Conservation (phyloP, 768 basidiomycete species). For the Suillus alpinus region DNA sequence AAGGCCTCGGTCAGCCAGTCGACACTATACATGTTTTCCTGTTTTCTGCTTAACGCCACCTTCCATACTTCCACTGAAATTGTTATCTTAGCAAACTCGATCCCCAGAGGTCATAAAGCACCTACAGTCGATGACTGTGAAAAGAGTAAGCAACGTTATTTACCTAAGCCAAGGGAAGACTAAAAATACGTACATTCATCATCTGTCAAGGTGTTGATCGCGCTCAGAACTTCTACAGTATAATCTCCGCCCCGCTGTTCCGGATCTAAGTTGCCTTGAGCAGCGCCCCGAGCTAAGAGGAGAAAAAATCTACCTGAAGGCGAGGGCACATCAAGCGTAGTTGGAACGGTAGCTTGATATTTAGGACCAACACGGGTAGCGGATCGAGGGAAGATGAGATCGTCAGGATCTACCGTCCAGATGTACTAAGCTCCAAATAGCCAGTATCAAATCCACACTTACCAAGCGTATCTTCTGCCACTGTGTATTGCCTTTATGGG, state of each 20-base stretch:
- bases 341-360: constrained; percentile 69
- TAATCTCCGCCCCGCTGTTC: constrained; percentile 69
- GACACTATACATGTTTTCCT: constrained; percentile 54
- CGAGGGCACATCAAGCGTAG: constrained; percentile 28
- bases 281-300: neutral
- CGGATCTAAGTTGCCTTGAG: constrained; percentile 16
- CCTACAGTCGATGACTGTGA: constrained; percentile 58
- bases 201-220: constrained; percentile 60
- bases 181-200: constrained; percentile 56
- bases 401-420: constrained; percentile 77
- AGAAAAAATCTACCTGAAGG: constrained; percentile 35
- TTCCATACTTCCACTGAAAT: constrained; percentile 66
- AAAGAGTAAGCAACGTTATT: constrained; percentile 17
- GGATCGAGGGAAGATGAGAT: constrained; percentile 93
- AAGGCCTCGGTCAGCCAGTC: constrained; percentile 82
- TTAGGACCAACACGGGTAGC: constrained; percentile 88
- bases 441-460: constrained; percentile 22
- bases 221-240: constrained; percentile 71
- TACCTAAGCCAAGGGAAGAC: constrained; percentile 12
- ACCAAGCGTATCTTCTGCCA: constrained; percentile 91
- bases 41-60: constrained; percentile 50
- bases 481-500: constrained; percentile 71
- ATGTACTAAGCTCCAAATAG: constrained; percentile 17
- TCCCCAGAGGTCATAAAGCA: constrained; percentile 6
- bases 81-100: neutral